A percentile compares a stretch with the other conserved stretches of the same genome.
Evolutionary conservation across 768 basidiomycete species (phyloP).

Genomic region (Tylopilus sp.): DNA sequence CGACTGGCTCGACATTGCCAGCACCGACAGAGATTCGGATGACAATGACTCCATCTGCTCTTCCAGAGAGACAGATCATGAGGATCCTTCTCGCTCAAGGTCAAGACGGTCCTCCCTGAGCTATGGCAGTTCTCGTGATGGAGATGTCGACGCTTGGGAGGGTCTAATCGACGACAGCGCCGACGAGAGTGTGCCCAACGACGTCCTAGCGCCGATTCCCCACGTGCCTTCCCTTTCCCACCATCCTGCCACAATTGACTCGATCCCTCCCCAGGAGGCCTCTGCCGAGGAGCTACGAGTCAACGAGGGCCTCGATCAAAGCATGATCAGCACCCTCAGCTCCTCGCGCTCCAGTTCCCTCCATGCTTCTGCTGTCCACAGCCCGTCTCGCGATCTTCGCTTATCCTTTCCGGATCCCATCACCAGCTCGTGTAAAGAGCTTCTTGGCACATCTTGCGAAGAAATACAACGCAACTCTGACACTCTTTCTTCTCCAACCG

Average conservation of each 20-base stretch:
- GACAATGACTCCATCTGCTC: slow-evolving; percentile 65
- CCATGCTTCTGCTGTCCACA: slow-evolving; percentile 52
- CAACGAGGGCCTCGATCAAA: slow-evolving; percentile 76
- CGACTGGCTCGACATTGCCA: slow-evolving; percentile 80
- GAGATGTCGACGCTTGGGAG: slow-evolving; percentile 76
- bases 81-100: slow-evolving; percentile 48
- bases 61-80: slow-evolving; percentile 57
- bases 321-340: slow-evolving; percentile 76
- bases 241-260: slow-evolving; percentile 25
- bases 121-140: slow-evolving; percentile 62
- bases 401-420: slow-evolving; percentile 84
- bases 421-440: slow-evolving; percentile 63
- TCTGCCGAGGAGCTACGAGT: slow-evolving; percentile 64
- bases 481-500: slow-evolving; percentile 19
- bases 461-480: slow-evolving; percentile 43
- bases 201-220: slow-evolving; percentile 19
- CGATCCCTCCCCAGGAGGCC: slow-evolving; percentile 30
- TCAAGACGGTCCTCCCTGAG: slow-evolving; percentile 72
- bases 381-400: slow-evolving; percentile 68
- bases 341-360: slow-evolving; percentile 66
- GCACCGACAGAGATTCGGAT: slow-evolving; percentile 60
- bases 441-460: slow-evolving; percentile 55
- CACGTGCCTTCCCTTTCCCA: slow-evolving; percentile 22
- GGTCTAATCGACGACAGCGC: slow-evolving; percentile 64
- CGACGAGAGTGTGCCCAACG: slow-evolving; percentile 41